Percentiles rank a stretch among this genome's conserved stretches.
phyloP scores from a whole-genome alignment of 2,329 filamentous ascomycete genomes.

The Fusarium caatingaense region DNA sequence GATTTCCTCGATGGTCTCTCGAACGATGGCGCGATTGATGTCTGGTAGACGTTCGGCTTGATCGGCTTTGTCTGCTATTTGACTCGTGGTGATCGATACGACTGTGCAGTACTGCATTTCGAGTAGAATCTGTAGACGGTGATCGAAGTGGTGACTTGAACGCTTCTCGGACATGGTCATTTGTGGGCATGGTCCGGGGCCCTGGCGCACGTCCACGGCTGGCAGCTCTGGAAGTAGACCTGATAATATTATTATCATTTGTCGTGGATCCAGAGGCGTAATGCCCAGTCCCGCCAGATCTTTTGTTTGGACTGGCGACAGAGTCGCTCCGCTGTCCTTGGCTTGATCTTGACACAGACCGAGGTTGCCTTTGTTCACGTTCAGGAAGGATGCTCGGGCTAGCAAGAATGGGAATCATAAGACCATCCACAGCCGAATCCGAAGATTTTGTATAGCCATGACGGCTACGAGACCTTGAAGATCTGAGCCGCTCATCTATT shows the following conservation, averaged over 20 bases:
- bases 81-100: not conserved
- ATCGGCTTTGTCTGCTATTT: not conserved
- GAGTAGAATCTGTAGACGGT: not conserved
- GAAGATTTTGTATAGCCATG: not conserved
- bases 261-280: not conserved
- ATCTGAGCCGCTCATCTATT: conserved; percentile 1
- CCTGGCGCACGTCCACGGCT: not conserved
- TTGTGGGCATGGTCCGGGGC: not conserved
- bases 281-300: not conserved
- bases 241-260: not conserved
- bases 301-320: not conserved
- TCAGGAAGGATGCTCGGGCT: not conserved
- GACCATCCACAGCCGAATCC: not conserved
- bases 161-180: not conserved
- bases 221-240: not conserved
- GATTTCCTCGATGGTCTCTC: not conserved
- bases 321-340: not conserved
- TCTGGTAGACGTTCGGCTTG: not conserved
- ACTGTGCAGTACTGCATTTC: not conserved
- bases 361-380: not conserved
- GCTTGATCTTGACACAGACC: not conserved
- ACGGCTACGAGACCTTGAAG: not conserved
- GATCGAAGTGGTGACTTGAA: not conserved
- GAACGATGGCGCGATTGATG: not conserved
- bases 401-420: not conserved